phyloP scores from a whole-genome alignment of 768 basidiomycete species.

The Lepiota brunneoincarnata region DNA sequence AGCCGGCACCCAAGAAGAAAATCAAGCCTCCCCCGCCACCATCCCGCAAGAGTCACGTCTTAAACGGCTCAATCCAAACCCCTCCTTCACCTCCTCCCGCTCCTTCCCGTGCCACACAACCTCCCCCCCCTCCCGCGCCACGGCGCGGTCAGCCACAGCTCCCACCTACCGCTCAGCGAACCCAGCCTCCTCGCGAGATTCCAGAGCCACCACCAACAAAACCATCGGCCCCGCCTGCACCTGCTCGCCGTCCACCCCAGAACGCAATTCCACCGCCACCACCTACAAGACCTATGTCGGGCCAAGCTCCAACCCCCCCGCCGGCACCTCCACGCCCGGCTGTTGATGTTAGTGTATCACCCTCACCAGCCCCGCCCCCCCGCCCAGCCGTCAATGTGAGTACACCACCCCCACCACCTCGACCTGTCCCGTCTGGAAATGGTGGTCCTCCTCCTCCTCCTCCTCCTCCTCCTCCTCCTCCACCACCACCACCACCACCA shows the following conservation, averaged over 20 bases:
- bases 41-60: slow-evolving; percentile 18
- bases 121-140: slow-evolving; percentile 35
- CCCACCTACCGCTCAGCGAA: slow-evolving; percentile 26
- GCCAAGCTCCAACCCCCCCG: slow-evolving; percentile 34
- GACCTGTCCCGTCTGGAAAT: slow-evolving; percentile 27
- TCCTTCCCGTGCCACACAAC: slow-evolving; percentile 24
- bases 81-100: slow-evolving; percentile 36
- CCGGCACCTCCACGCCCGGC: slow-evolving; percentile 32
- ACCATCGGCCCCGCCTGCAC: slow-evolving; percentile 25
- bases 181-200: slow-evolving; percentile 20
- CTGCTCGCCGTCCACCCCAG: slow-evolving; percentile 30
- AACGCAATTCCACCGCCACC: slow-evolving; percentile 32
- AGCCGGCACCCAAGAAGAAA: slow-evolving; percentile 35
- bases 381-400: slow-evolving; percentile 27
- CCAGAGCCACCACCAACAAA: slow-evolving; percentile 41
- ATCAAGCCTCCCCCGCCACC: slow-evolving; percentile 54
- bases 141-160: slow-evolving; percentile 23
- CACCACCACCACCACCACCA: slow-evolving; percentile 43
- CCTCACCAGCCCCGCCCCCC: slow-evolving; percentile 30
- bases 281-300: slow-evolving; percentile 25
- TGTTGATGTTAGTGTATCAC: not conserved
- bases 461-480: slow-evolving; percentile 30
- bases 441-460: slow-evolving; percentile 26
- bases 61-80: slow-evolving; percentile 30
- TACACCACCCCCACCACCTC: slow-evolving; percentile 37